Conservation (phyloP, 345 rosid species). For the Rhizophora apiculata region DNA sequence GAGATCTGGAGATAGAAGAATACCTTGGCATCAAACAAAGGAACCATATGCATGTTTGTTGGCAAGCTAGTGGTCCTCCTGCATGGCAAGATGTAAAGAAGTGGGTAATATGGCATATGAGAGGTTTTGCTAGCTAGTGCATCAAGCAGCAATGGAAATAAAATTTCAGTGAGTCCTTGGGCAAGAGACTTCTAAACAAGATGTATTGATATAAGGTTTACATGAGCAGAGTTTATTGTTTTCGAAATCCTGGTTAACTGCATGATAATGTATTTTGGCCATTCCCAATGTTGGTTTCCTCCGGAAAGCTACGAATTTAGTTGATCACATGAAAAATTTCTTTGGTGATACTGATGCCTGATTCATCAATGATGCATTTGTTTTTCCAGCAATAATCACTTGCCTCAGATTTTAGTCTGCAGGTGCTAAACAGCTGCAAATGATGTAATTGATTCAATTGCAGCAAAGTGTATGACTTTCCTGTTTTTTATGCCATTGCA, state of each 20-base stretch:
- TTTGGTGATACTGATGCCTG: not conserved
- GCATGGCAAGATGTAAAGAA: no score
- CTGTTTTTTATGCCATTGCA: conserved; percentile 23
- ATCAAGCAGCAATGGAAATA: no score
- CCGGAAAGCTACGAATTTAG: conserved; percentile 5
- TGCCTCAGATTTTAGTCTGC: no score
- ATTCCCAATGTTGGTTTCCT: not conserved
- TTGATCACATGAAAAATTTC: conserved; percentile 3
- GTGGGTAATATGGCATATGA: no score
- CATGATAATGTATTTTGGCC: not conserved
- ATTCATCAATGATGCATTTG: not conserved
- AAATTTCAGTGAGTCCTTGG: no score
- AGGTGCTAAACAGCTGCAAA: not conserved
- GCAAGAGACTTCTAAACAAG: not conserved
- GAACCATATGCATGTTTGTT: not conserved
- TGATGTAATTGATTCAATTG: not conserved
- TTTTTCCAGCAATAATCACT: no score
- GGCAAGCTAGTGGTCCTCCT: not conserved
- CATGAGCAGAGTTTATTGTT: not conserved
- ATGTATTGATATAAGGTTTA: not conserved
- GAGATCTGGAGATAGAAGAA: not conserved
- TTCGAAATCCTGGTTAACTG: not conserved
- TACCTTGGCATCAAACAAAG: not conserved
- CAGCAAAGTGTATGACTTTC: not conserved
- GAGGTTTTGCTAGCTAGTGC: no score